Evolutionary conservation across 2,329 filamentous ascomycete genomes (phyloP).

Genomic region (Pyrenochaeta sp.): DNA sequence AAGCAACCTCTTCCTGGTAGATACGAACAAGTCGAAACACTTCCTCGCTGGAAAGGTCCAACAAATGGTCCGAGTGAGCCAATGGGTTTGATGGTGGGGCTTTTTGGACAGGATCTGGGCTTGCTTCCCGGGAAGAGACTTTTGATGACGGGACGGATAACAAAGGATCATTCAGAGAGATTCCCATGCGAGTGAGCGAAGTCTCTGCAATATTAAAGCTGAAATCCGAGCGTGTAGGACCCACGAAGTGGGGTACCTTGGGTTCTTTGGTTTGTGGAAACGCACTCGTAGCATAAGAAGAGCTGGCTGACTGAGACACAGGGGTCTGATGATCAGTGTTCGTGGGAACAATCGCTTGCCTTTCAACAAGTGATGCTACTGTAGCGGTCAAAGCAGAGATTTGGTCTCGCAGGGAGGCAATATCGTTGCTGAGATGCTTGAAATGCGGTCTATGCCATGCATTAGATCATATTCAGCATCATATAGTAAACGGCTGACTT

Average conservation of each 20-base stretch:
- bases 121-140: slow-evolving; percentile 14
- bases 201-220: slow-evolving; percentile 30
- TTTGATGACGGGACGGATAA: slow-evolving; percentile 10
- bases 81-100: neutral
- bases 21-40: slow-evolving; percentile 17
- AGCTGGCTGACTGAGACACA: slow-evolving; percentile 8
- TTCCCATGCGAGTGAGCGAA: slow-evolving; percentile 22
- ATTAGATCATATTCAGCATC: neutral
- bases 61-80: slow-evolving; percentile 8
- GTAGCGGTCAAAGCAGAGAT: slow-evolving; percentile 15
- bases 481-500: neutral
- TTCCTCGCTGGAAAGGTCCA: slow-evolving; percentile 15
- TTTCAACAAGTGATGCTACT: slow-evolving; percentile 11
- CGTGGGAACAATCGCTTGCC: slow-evolving; percentile 1
- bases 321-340: slow-evolving; percentile 3
- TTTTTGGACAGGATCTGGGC: slow-evolving; percentile 9
- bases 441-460: slow-evolving; percentile 4
- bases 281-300: slow-evolving; percentile 7
- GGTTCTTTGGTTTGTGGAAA: slow-evolving; percentile 11
- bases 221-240: slow-evolving; percentile 27
- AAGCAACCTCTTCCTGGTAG: slow-evolving; percentile 25
- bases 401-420: slow-evolving; percentile 19
- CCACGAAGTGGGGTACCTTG: slow-evolving; percentile 24
- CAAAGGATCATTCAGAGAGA: slow-evolving; percentile 6
- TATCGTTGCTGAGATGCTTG: slow-evolving; percentile 17